These are phyloP conservation scores for Pseudoturritis turrita DNA, from an alignment of 345 rosid genomes.

Conservation along the genomic window DNA sequence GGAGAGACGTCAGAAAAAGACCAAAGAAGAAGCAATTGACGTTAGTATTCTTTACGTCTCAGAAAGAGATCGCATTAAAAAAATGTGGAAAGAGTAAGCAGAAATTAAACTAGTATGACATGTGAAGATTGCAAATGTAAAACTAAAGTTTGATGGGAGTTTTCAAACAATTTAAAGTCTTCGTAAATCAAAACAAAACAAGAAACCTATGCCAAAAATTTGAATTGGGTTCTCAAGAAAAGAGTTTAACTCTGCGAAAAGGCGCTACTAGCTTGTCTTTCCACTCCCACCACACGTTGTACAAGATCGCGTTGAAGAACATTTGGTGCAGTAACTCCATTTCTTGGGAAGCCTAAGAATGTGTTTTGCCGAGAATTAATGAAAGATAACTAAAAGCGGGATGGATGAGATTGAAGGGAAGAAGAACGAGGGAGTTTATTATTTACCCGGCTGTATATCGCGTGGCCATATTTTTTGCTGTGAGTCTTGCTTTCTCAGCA, in stretches of 20 bases:
- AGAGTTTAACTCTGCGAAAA: not conserved
- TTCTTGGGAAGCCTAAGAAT: constrained; percentile 85
- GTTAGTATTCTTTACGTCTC: constrained; percentile 16
- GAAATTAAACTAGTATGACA: not conserved
- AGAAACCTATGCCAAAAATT: not conserved
- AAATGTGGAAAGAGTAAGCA: constrained; percentile 8
- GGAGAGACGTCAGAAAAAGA: not conserved
- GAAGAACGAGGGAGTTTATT: not conserved
- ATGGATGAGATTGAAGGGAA: not conserved
- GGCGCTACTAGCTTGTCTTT: constrained; percentile 43
- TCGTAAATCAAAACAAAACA: not conserved
- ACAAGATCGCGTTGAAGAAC: constrained; percentile 80
- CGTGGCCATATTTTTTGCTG: constrained; percentile 79
- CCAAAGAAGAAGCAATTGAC: constrained; percentile 16
- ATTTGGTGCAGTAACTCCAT: constrained; percentile 96
- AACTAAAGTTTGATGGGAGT: not conserved
- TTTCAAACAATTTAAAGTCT: not conserved
- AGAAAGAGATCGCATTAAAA: not conserved
- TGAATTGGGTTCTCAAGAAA: not conserved
- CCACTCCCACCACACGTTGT: constrained; percentile 70
- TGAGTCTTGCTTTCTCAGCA: constrained; percentile 74
- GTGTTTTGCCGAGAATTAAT: not conserved
- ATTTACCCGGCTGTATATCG: constrained; percentile 94
- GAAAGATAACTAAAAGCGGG: not conserved
- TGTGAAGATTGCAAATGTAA: not conserved